Evolutionary conservation across 352 stramenopile species (phyloP), one percentile per base, ranked within the genome.

Genomic region (Phytopythium boreale): DNA sequence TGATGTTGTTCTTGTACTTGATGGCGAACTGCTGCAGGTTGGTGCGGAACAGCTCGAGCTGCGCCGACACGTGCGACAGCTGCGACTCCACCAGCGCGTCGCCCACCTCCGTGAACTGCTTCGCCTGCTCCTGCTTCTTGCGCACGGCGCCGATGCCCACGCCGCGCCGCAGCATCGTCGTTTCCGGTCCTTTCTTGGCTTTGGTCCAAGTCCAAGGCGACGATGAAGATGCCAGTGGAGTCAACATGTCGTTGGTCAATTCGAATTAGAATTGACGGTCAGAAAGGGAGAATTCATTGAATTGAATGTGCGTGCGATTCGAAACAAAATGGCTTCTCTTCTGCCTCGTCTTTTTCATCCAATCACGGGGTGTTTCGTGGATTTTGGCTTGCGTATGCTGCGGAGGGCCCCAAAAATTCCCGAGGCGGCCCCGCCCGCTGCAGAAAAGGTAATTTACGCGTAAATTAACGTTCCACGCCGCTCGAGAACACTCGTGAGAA

Each of bases 1-100:
- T 97, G 72, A 98, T 98, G 64, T 95, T 91, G 70, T 85, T 90
- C 77, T 97, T 98, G 83, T 98, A 93, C 72, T 98, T 97, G 60
- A 88, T 59, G 1, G 95, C 95, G 65, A 98, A 98, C 59, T 93
- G 77, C 69, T 97, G 86, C 57, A 98, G 76, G 61, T 95, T 93
- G n/a, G 75, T 82, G 59, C 95, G 94, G 72, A 98, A 98, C 0
- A 90, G 79, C 53, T 90, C 83, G 31, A 98, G 74, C 69, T 98
- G 84, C 52, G 80, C 69, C 19, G 82, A 81, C 51, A 97, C 85
- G 43, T 97, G 87, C 44, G 76, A 68, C 34, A 97, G 63, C 50
- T 97, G 88, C 10, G 74, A 83, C 71, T 95, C 87, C 22, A 85
- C 80, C 4, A 97, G 56, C 60, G 96, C 74, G 27, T 92, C 87